Evolutionary conservation across 805 yeast genomes (phyloP), one percentile per base, ranked within the genome.

Genomic region (Cyberlindnera galapagoensis): DNA sequence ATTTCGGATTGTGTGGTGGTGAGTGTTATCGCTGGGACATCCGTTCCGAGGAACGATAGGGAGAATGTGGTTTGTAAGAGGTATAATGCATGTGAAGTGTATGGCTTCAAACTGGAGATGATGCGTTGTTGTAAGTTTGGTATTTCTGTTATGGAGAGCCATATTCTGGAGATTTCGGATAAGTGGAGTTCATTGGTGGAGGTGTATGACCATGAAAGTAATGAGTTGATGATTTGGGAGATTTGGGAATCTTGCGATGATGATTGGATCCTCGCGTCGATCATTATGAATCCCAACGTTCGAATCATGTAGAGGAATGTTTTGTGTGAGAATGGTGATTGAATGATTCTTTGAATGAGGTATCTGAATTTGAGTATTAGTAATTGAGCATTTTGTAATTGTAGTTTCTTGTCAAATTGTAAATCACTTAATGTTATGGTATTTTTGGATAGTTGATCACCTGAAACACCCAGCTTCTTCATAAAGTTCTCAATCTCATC

Each of bases 191-290:
- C 20, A 5, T 24, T 19, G n/a, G 12, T 21, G 19, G 14, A 10
- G 11, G 25, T 13, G 14, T 12, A 24, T 14, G 18, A 26, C 28
- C 30, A 31, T n/a, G 12, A 15, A 7, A 17, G 15, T 11, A 25
- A n/a, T 11, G 12, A 12, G 9, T 21, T 10, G 21, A 34, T 18
- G 11, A 13, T 7, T 3, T 16, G n/a, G 9, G 33, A 16, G 9
- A 30, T 3, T 23, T 9, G 10, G n/a, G 10, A 7, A 18, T 10
- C 11, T 6, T 13, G 15, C 10, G 17, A 13, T 3, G 25, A 20
- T 18, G 27, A 23, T 12, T 12, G 7, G 11, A 40, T 34, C 13
- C 40, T 27, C 4, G 31, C 19, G 16, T 40, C 44, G 41, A 40
- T 40, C 33, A 40, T 34, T 1, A 35, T 6, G 28, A 19, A 30